Evolutionary conservation across 2,329 filamentous ascomycete species (phyloP), one percentile per base, ranked within the genome.

Genomic region (Beauveria scarabaeidicola): DNA sequence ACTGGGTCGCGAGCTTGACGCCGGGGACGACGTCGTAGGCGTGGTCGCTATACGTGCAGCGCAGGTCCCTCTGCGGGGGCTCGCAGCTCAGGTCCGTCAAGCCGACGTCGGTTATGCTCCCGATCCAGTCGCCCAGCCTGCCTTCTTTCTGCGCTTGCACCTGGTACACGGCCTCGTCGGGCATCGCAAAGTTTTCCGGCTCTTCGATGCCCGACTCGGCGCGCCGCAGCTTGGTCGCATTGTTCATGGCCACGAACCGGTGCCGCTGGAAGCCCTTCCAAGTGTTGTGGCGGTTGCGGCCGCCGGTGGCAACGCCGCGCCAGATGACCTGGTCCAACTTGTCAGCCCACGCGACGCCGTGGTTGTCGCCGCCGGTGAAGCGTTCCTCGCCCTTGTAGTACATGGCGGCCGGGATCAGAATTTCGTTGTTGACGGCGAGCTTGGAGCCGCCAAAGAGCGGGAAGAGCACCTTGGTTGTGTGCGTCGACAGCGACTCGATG

Each of bases 191-290:
- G 69, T 85, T 85, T 60, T 77, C 69, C 0, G 80, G 72, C 4
- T 68, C 17, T 50, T 66, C 56, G 13, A 72, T 73, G 11, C 72
- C 73, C 3, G 71, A 66, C 64, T 86, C 81, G 3, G 80, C 81
- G 7, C 71, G 67, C 6, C 67, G 66, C 4, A 88, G 75, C 60
- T 77, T 79, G 8, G 85, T 88, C 11, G 77, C 81, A 65, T 91
- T 91, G 67, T 86, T 81, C 84, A 91, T 88, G 50, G 84, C 78
- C 2, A 90, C 80, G 67, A 91, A 89, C 2, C 89, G 85, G 67
- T 91, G 88, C 3, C 88, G 83, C 63, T 91, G 88, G 67, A 90
- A 91, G 0, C 84, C 81, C 11, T 77, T 81, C 88, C 88, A 91
- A 65, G 85, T 90, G 29, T 78, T 65, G 69, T 77, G 66, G 64